Conservation (phyloP, 2,329 filamentous ascomycete genomes). For the Xylariaceae sp. region DNA sequence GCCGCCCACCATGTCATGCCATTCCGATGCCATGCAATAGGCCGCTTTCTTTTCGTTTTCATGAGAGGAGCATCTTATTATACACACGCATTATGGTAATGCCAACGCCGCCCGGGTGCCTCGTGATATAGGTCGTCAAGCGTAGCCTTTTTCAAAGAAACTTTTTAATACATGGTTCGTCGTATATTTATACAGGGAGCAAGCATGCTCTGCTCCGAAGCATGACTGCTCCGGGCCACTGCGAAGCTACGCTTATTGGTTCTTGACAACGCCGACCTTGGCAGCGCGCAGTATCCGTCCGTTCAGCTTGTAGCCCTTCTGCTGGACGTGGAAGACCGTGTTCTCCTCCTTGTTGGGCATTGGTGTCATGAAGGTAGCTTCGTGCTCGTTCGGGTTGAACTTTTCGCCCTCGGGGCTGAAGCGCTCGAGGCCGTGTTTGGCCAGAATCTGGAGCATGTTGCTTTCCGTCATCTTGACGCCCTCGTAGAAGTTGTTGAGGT, state of each 20-base stretch:
- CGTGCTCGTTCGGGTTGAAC: slow-evolving; percentile 95
- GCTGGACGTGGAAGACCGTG: slow-evolving; percentile 85
- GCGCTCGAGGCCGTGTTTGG: slow-evolving; percentile 90
- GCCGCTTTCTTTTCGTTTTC: slow-evolving; percentile 24
- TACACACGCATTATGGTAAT: slow-evolving; percentile 23
- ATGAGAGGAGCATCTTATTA: slow-evolving; percentile 30
- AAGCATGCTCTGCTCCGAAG: slow-evolving; percentile 19
- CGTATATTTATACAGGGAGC: slow-evolving; percentile 25
- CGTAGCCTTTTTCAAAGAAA: slow-evolving; percentile 16
- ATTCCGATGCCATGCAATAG: slow-evolving; percentile 15
- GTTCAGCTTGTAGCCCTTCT: slow-evolving; percentile 93
- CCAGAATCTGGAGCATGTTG: slow-evolving; percentile 79
- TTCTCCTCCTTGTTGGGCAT: slow-evolving; percentile 84
- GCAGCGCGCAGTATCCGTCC: slow-evolving; percentile 83
- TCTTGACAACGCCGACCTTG: slow-evolving; percentile 96
- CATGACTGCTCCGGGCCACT: background rate
- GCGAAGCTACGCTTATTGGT: slow-evolving; percentile 34
- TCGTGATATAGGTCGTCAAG: slow-evolving; percentile 19
- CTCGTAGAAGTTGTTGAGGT: slow-evolving; percentile 74
- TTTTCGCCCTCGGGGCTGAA: slow-evolving; percentile 78
- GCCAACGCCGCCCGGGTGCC: slow-evolving; percentile 24
- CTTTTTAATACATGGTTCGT: slow-evolving; percentile 24
- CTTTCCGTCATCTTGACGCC: slow-evolving; percentile 93
- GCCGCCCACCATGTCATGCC: slow-evolving; percentile 6
- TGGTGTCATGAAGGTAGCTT: slow-evolving; percentile 92